Base-by-base conservation (phyloP, 345 rosid genomes). In the Camelina sativa region DNA sequence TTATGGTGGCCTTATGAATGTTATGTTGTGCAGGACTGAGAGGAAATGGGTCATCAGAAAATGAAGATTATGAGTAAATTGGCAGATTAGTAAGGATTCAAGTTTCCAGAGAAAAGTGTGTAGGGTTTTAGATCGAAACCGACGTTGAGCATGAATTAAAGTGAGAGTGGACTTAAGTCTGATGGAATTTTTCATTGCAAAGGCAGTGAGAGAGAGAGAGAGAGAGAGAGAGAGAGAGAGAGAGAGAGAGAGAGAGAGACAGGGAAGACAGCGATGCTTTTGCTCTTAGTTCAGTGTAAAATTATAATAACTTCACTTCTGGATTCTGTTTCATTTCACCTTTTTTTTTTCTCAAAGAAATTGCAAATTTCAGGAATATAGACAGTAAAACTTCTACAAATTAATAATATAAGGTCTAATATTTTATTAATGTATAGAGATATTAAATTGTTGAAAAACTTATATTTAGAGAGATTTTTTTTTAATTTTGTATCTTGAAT, bases 1-100 rank as follows among this genome's bases (percentile, higher is more conserved):
- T 50, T 9, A 11, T 65, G 72, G 38, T 65, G 65, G 40, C 12
- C 44, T 35, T 44, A 11, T 43, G 6, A 34, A 58, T 68, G 57
- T 65, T 65, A 43, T 75, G 47, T 69, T 66, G 72, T 82, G 48
- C 82, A 85, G 95, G 91, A 70, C 53, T 84, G 79, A 61, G 79
- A 64, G 85, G 85, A 41, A 73, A 76, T 78, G 85, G 81, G 62
- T 86, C 90, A 52, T 87, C 92, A 2, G 91, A 82, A 85, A 87
- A 86, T 40, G 88, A 90, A 58, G 89, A 85, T 65, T 86, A 82
- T 20, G 85, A 87, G 47, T 86, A 80, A 76, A 72, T n/a, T 71
- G 35, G 73, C 69, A 43, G 88, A 80, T 56, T 89, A 84, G 80
- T 76, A 66, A 43, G 32, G 69, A 73, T 66, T 68, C 28, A 48